These are phyloP conservation scores for Trebouxia sp. DNA, from an alignment of 139 green algal species.

Conservation along the genomic window DNA sequence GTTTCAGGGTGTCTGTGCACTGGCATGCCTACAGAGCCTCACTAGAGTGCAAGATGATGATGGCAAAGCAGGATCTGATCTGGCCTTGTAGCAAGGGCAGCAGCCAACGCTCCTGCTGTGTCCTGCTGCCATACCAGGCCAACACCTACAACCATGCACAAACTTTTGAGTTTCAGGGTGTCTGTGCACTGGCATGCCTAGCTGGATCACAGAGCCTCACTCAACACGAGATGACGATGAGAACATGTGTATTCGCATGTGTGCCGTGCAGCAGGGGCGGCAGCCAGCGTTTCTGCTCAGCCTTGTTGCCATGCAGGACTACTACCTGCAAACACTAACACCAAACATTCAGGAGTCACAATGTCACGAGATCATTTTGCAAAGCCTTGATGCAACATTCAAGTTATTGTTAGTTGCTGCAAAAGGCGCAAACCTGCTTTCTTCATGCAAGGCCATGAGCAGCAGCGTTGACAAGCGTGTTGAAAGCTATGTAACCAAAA, in stretches of 20 bases:
- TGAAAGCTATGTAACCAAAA: conserved; percentile 88
- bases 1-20: neutral
- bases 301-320: conserved; percentile 81
- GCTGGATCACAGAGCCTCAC: neutral
- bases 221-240: conserved; percentile 65
- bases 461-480: too few species aligned
- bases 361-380: too few species aligned
- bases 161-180: neutral
- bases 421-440: too few species aligned
- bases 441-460: too few species aligned
- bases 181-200: neutral
- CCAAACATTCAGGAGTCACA: too few species aligned
- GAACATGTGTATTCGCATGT: conserved; percentile 92
- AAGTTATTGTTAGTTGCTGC: neutral
- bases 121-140: conserved; percentile 74
- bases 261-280: conserved; percentile 88
- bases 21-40: neutral
- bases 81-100: conserved; percentile 86
- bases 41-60: conserved; percentile 45
- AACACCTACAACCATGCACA: conserved; percentile 49
- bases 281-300: conserved; percentile 93
- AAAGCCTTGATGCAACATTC: too few species aligned
- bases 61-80: conserved; percentile 95
- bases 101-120: conserved; percentile 92
- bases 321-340: neutral